Evolutionary conservation across 202 grass and related monocot genomes (phyloP).

Genomic region (Musa balbisiana): DNA sequence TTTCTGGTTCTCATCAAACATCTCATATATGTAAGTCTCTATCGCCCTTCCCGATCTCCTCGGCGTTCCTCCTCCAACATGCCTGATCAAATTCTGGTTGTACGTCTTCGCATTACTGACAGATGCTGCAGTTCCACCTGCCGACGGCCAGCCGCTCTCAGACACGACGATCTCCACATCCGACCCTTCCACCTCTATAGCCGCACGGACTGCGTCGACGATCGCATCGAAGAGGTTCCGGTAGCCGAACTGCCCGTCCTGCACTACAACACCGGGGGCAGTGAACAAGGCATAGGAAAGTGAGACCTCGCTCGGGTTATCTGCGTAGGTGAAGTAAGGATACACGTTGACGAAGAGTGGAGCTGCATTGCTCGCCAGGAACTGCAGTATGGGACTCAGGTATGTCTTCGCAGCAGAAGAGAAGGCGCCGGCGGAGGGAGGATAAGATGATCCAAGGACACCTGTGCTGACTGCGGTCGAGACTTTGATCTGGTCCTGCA

Average conservation of each 20-base stretch:
- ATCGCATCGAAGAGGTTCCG: not conserved
- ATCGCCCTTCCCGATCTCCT: not conserved
- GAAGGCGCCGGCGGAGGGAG: not conserved
- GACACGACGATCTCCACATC: conserved; percentile 49
- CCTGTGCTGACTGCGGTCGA: not conserved
- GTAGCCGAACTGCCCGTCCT: too few species aligned
- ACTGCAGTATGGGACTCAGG: not conserved
- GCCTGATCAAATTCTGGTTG: not conserved
- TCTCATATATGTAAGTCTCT: not conserved
- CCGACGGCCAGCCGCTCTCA: conserved; percentile 67
- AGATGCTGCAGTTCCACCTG: not conserved
- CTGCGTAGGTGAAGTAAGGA: not conserved
- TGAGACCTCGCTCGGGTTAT: not conserved
- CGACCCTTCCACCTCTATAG: conserved; percentile 28
- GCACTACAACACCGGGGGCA: not conserved
- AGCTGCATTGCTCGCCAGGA: not conserved
- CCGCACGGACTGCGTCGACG: conserved; percentile 36
- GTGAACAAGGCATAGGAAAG: not conserved
- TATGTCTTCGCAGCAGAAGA: not conserved
- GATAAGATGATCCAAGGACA: not conserved
- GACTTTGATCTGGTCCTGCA: not conserved
- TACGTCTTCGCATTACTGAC: not conserved
- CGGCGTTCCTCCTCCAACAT: not conserved
- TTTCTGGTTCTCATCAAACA: not conserved
- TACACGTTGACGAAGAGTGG: not conserved